phyloP scores from a whole-genome alignment of 2,329 filamentous ascomycete genomes.

The Pseudocercospora pini-densiflorae region DNA sequence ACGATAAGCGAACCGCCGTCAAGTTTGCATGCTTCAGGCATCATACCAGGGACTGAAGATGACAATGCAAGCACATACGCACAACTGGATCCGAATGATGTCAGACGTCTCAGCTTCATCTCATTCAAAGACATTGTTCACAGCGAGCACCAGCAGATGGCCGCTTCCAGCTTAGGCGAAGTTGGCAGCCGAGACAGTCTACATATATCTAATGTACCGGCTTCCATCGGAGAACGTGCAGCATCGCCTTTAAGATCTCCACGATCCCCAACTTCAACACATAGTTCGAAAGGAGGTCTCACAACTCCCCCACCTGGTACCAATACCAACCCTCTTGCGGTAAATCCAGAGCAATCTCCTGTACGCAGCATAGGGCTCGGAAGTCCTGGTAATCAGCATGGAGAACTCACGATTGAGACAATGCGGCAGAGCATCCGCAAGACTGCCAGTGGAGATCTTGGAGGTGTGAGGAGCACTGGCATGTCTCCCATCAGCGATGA shows the following conservation, averaged over 20 bases:
- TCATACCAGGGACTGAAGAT: conserved; percentile 64
- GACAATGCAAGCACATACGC: conserved; percentile 77
- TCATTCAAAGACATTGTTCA: conserved; percentile 97
- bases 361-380: conserved; percentile 25
- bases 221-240: conserved; percentile 63
- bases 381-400: conserved; percentile 44
- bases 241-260: conserved; percentile 82
- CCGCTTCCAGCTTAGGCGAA: conserved; percentile 43
- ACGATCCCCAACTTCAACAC: conserved; percentile 39
- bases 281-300: conserved; percentile 26
- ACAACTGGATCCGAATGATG: conserved; percentile 74
- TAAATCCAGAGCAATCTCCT: conserved; percentile 27
- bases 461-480: conserved; percentile 43
- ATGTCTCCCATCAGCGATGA: conserved; percentile 36
- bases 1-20: conserved; percentile 57
- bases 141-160: conserved; percentile 64
- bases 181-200: conserved; percentile 71
- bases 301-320: conserved; percentile 56
- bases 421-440: conserved; percentile 88
- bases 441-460: conserved; percentile 81
- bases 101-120: conserved; percentile 88
- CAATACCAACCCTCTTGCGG: conserved; percentile 21
- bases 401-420: conserved; percentile 87
- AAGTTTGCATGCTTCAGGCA: conserved; percentile 81
- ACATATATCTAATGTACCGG: conserved; percentile 48